These are phyloP conservation scores for Epichloe sibirici DNA, from an alignment of 2,329 filamentous ascomycete species.

Conservation along the genomic window DNA sequence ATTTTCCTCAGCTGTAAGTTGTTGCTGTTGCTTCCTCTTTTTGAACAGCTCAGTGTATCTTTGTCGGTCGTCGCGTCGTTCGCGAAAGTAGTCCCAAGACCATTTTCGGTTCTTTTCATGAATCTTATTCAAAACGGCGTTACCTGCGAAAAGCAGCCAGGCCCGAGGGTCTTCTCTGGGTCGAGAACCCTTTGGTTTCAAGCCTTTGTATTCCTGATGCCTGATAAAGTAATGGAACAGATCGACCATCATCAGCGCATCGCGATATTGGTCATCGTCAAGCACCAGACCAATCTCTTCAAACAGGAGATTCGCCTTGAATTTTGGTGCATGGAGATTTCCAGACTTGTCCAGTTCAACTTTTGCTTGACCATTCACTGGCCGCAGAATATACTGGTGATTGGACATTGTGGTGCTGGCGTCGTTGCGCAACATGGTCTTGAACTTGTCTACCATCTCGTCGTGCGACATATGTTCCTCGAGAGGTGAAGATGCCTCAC, in stretches of 20 bases:
- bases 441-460: conserved; percentile 67
- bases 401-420: conserved; percentile 42
- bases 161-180: conserved; percentile 85
- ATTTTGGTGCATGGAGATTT: conserved; percentile 63
- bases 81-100: conserved; percentile 93
- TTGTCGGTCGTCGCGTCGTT: conserved; percentile 78
- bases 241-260: conserved; percentile 95
- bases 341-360: conserved; percentile 92
- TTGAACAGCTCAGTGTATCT: conserved; percentile 94
- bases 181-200: conserved; percentile 68
- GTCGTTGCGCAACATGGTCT: conserved; percentile 63
- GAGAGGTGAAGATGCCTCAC: conserved; percentile 40
- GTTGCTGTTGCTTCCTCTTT: conserved; percentile 69
- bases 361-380: conserved; percentile 88
- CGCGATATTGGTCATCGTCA: conserved; percentile 93
- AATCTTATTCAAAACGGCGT: conserved; percentile 84
- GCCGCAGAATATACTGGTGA: conserved; percentile 92
- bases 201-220: conserved; percentile 91
- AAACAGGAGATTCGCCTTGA: conserved; percentile 84
- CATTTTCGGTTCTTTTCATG: conserved; percentile 86
- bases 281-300: conserved; percentile 97
- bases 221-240: conserved; percentile 97
- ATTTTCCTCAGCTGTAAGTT: conserved; percentile 56
- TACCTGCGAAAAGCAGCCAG: conserved; percentile 84
- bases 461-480: conserved; percentile 56